Evolutionary conservation across 2,329 filamentous ascomycete species (phyloP), one percentile per base, ranked within the genome.

Genomic region (Colletotrichum sublineola): DNA sequence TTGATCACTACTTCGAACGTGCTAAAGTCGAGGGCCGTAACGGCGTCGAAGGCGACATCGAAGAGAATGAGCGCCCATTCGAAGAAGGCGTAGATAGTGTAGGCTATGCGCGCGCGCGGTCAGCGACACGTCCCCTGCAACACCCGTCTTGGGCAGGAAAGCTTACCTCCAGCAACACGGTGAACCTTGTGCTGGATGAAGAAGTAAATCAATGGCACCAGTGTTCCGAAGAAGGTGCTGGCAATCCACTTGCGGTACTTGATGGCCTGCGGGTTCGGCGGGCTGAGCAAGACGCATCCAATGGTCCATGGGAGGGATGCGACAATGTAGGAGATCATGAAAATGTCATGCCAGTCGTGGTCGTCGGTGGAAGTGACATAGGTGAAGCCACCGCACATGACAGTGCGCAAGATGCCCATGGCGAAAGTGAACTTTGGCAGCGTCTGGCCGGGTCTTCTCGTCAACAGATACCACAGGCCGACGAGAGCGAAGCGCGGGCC

Each of bases 111-210:
- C 63, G 69, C 55, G 50, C 33, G 55, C 66, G 69, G 63, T 76
- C 63, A 76, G 71, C 67, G 56, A 33, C 36, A n/a, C 20, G 11
- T 2, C 2, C 5, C 11, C 8, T 55, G 38, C 48, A 38, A 40
- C 33, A 50, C 20, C 31, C 29, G 31, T 46, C 36, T 12, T 15
- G 24, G 46, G 46, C 18, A 8, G 50, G 33, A 15, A 29, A 48
- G 80, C 91, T 82, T 86, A 98, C 96, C 96, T 88, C 96, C 96
- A 71, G 96, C 88, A 74, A 98, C 90, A 72, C 92, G 94, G 81
- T 99, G 95, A 64, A 99, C 94, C 83, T 99, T 99, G 87, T 99
- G 96, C 82, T 98, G 96, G 75, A 99, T 97, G 81, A 98, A 99
- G 81, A 95, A 99, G 85, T 98, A 98, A 29, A 98, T 89, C 80